Base-by-base conservation (phyloP, 78 protist genomes). In the Cavenderia fasciculata region DNA sequence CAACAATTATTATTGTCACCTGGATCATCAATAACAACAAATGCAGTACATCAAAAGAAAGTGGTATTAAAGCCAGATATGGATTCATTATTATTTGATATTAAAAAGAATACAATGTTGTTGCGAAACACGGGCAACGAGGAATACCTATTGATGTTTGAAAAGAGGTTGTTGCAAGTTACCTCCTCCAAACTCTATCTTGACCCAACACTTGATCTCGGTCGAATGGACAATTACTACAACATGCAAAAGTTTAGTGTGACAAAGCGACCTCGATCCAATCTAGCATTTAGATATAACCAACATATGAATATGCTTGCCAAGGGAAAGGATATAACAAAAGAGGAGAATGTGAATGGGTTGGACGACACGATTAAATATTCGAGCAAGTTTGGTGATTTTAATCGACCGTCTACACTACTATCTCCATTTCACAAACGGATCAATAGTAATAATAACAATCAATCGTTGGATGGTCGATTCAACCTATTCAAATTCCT, bases 1-100 rank as follows among this genome's bases (percentile, higher is more conserved):
- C 54, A 31, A 61, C 33, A 38, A 36, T 40, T 5, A 63, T 12
- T 38, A 38, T 40, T 2, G 8, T 34, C 21, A 14, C 51, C 29
- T 2, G 6, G n/a, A 69, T 19, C 57, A 25, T 2, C 57, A 69
- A 23, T 49, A 69, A 12, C 57, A 69, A 23, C 21, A 69, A 46
- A 3, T 46, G 46, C 11, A n/a, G n/a, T 63, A 36, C 14, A 63
- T 38, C 57, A 46, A 40, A 62, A 78, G 23, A 78, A 71, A 36
- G 40, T 78, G 8, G 31, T 78, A 23, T 65, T 78, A 51, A 78
- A 65, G 40, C 87, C 87, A 63, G 72, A 68, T 27, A 78, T n/a
- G 57, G 87, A 78, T 8, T 47, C 75, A 51, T 4, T 78, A 25
- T 29, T 65, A 31, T 78, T 36, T 5, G 87, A 78, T 65, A 78